A percentile compares a stretch with the other conserved stretches of the same genome.
These are phyloP conservation scores for Calonectria pseudoreteaudii DNA, from an alignment of 2,329 filamentous ascomycete species.

Conservation along the genomic window DNA sequence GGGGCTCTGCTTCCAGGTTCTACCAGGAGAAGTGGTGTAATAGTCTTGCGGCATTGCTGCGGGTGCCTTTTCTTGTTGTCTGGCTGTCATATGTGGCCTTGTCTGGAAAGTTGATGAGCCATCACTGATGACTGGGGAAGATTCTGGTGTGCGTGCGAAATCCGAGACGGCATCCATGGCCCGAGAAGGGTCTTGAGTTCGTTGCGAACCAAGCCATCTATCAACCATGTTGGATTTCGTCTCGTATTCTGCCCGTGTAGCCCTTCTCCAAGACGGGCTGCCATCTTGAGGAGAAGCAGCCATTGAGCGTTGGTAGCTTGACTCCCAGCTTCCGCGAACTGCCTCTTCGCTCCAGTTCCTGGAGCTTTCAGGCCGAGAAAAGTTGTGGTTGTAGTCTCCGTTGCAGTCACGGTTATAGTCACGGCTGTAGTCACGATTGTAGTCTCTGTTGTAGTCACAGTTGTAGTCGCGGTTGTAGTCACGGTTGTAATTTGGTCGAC, in stretches of 20 bases:
- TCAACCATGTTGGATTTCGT: conserved; percentile 38
- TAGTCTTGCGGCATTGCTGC: conserved; percentile 21
- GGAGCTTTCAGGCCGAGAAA: conserved; percentile 35
- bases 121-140: conserved; percentile 42
- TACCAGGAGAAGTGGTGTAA: conserved; percentile 28
- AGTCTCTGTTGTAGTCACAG: background rate
- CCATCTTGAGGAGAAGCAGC: conserved; percentile 36
- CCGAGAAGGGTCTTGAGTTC: conserved; percentile 31
- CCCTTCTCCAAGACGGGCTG: conserved; percentile 29
- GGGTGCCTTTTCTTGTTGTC: conserved; percentile 30
- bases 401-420: background rate
- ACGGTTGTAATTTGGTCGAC: conserved; percentile 28
- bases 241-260: conserved; percentile 31
- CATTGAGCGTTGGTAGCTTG: conserved; percentile 36
- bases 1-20: conserved; percentile 11
- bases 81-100: conserved; percentile 18
- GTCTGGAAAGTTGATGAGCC: conserved; percentile 37
- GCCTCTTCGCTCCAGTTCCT: conserved; percentile 45
- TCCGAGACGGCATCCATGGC: conserved; percentile 36
- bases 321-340: conserved; percentile 42
- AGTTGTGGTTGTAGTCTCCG: conserved; percentile 11
- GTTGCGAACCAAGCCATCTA: conserved; percentile 41
- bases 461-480: conserved; percentile 21
- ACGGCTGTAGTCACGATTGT: background rate
- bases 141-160: conserved; percentile 36